phyloP scores from a whole-genome alignment of 2,329 filamentous ascomycete species.

The Fusarium sp. region DNA sequence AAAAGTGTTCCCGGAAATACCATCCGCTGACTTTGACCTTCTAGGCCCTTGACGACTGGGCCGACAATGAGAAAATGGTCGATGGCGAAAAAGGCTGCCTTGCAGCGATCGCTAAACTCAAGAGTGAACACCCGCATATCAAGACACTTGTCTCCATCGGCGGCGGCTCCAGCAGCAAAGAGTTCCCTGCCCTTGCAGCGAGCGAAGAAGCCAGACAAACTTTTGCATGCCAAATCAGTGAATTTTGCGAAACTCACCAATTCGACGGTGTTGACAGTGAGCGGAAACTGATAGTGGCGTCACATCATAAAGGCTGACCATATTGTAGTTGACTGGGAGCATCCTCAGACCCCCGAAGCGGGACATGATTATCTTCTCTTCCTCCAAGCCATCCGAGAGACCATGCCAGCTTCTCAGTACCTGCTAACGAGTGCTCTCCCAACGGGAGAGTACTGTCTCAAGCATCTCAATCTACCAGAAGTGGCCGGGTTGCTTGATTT shows the following conservation, averaged over 20 bases:
- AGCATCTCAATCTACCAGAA: conserved; percentile 66
- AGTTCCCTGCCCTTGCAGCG: conserved; percentile 68
- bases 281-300: too few species aligned
- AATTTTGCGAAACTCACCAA: conserved; percentile 65
- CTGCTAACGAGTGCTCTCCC: conserved; percentile 71
- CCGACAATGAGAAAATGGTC: conserved; percentile 68
- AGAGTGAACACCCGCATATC: conserved; percentile 65
- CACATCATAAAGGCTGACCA: background rate
- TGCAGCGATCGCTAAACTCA: conserved; percentile 67
- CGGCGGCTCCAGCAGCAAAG: conserved; percentile 70
- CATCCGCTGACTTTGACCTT: background rate
- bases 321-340: conserved; percentile 73
- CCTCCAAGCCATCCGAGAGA: conserved; percentile 64
- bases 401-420: conserved; percentile 66
- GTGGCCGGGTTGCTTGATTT: conserved; percentile 67
- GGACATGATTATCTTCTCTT: conserved; percentile 69
- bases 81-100: conserved; percentile 71
- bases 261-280: conserved; percentile 72
- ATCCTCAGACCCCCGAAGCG: conserved; percentile 64
- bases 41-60: conserved; percentile 69
- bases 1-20: background rate
- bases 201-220: conserved; percentile 59
- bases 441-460: conserved; percentile 70
- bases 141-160: conserved; percentile 73
- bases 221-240: conserved; percentile 65